Evolutionary conservation across 257 asterid species (phyloP), one percentile per base, ranked within the genome.

Genomic region (Solanum raphanifolium): DNA sequence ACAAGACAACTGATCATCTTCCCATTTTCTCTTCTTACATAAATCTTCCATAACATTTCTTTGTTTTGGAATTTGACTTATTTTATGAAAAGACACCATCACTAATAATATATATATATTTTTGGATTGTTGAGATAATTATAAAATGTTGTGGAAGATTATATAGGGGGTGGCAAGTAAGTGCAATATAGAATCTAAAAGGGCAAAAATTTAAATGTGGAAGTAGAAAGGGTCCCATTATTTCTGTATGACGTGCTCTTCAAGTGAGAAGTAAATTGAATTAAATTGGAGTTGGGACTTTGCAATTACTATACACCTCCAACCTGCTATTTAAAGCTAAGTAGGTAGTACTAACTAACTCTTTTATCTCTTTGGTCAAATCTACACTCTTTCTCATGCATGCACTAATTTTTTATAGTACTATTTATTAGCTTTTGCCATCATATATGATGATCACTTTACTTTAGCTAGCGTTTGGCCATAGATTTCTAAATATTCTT

Each of bases 1-100:
- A 74, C 31, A 48, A 29, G 79, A 86, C 21, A 38, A 27, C 32
- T 52, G 62, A 52, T 78, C 92, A 87, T 90, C 94, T 31, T 89
- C 91, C 93, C 93, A 41, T 88, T 92, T 94, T 83, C 98, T 92
- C 92, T 93, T 95, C 90, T 89, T 95, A 8, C 91, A 76, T 21
- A 91, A 90, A 87, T 83, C 79, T 58, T 93, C 94, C 18, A 89
- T 84, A 9, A 81, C 83, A 87, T 86, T 87, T 72, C 90, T 87
- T 52, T 83, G 83, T 21, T 73, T 69, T 38, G 90, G 89, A 35
- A 91, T 84, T 41, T 85, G 91, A 84, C 93, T 85, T 69, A 69
- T 29, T 87, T 87, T 76, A 65, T 92, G 93, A 58, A 93, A 87
- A 13, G 95, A 94, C 73, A 94, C 90, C 95, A 93, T 94, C 9